Evolutionary conservation across 2,329 filamentous ascomycete species (phyloP), one percentile per base, ranked within the genome.

Genomic region (Ceratocystis lukuohia): DNA sequence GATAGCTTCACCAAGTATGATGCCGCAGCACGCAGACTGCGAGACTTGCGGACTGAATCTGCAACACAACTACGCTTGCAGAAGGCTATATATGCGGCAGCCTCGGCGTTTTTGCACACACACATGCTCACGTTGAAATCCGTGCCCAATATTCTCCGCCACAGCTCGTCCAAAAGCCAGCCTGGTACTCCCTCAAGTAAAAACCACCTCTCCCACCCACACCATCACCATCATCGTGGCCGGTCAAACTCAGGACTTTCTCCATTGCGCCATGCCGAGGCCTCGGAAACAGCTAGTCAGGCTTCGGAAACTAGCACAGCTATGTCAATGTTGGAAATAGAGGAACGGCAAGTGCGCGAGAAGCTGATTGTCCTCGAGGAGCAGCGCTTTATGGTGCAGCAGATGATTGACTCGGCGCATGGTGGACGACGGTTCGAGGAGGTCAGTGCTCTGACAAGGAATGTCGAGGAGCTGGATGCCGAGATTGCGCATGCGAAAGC

Each of bases 1-100:
- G 92, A 96, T 71, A 88, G 90, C 7, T 96, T 96, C 72, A 83
- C 86, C 10, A 92, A 96, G 71, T 96, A 96, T 74, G 89, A 95
- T 71, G 79, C 84, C 2, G 90, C 91, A 0, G 91, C 91, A 2
- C 86, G 88, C 69, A 84, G 91, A 2, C 84, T 96, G 66, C 85
- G 91, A 37, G 89, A 95, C 71, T 77, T 96, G 61, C 86, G 86
- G 17, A 88, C 88, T 0, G 78, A 85, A 3, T 92, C 84, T 62
- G 80, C 84, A 0, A 85, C 88, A 0, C 91, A 96, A 72, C 77
- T 84, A 67, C 82, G 83, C 59, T 78, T 96, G 3, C 92, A 96
- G 71, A 88, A 86, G 72, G 86, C 89, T 2, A 86, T 96, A 12
- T 91, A 96, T 71, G 83, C 88, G 46, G 88, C 92, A 70, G 89